Evolutionary conservation across 768 basidiomycete species (phyloP), one percentile per base, ranked within the genome.

Genomic region (Gymnopilus dilepis): DNA sequence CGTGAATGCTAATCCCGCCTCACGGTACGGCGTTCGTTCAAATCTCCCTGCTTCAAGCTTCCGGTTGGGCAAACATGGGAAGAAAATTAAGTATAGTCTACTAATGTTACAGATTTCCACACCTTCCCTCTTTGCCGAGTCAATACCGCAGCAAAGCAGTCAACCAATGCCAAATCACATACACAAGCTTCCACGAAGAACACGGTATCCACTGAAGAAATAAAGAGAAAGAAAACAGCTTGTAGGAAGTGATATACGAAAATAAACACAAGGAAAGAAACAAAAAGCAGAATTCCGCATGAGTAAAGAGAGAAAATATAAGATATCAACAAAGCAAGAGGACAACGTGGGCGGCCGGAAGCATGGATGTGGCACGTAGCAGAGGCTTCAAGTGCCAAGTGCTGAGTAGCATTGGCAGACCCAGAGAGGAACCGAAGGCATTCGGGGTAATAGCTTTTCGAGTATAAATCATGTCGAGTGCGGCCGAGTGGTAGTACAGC

Each of bases 91-190:
- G 31, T 50, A 31, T 50, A 22, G 31, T 31, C 13, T 47, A 47
- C 13, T 47, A 47, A 24, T 50, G 47, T 31, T 50, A 50, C 47
- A 50, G 17, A 50, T 17, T 24, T 26, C 47, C 47, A 50, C 47
- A 28, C 7, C 47, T 7, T 50, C 28, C 28, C 47, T 50, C 28
- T 8, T 50, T 28, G 15, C 28, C 22, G n/a, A n/a, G n/a, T 47
- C 43, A 24, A 26, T 26, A 47, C 9, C 34, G 34, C 34, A 26
- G 45, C n/a, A 50, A 50, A n/a, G 26, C 19, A n/a, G n/a, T 31
- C 28, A 2, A 50, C 47, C 15, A 37, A 50, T 17, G 28, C 47
- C 2, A 19, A 17, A 12, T 31, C 47, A 50, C 47, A 31, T 19
- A 47, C 43, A 47, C 21, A 31, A 22, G 17, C 28, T 31, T 50